Base-by-base conservation (phyloP, 768 basidiomycete species). In the Gloeostereum incarnatum region DNA sequence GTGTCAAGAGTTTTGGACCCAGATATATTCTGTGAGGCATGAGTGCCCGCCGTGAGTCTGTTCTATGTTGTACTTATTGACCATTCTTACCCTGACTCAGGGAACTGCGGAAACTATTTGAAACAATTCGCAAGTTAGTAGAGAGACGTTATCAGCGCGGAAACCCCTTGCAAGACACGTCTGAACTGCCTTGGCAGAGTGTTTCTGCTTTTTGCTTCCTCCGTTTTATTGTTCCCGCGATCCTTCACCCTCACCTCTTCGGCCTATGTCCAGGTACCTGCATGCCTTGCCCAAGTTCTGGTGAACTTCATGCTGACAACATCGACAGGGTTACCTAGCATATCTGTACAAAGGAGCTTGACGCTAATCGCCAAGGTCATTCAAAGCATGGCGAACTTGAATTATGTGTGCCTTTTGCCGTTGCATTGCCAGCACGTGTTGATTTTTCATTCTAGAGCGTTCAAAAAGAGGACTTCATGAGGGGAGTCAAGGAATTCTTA, bases 161-260 rank as follows among this genome's bases (percentile, higher is more conserved):
- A 30, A 57, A 62, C 16, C 45, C 46, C 6, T 44, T 57, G 7
- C 61, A 68, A 6, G 69, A 63, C 19, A 70, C 68, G 43, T 60
- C 57, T 27, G 68, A 81, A 22, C 59, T 88, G 22, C 83, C 76
- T 23, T 78, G 75, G 71, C 88, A 90, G 53, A 79, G 82, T 49
- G 84, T 93, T 30, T 87, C 84, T 24, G 89, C 90, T 1, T 92
- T 93, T 53, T 78, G 84, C 53, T 93, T 92, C 59, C 69, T 93
- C 30, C 75, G 90, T 29, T 90, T 92, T 56, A 81, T 93, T 43
- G 85, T 88, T 18, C 91, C 90, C 23, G 90, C 85, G 17, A 84
- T 93, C 41, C 68, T 92, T n/a, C 75, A 87, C 53, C 90, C 90
- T 1, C 84, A 90, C 56, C 59, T 89, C 4, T 92, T 87, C 51